Evolutionary conservation across 176 grass and related monocot species (phyloP).

Genomic region (Eremochloa ophiuroides): DNA sequence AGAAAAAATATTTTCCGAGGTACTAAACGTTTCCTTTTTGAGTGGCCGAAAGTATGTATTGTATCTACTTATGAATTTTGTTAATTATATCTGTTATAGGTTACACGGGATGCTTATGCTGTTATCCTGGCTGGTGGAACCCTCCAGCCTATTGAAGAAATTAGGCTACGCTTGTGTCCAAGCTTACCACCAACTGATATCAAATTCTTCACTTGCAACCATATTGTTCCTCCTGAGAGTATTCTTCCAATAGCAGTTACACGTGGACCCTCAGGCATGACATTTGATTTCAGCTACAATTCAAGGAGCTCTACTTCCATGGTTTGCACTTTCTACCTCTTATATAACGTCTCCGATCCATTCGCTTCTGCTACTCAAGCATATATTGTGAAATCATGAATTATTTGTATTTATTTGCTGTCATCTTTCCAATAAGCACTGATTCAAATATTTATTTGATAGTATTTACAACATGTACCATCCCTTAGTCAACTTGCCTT

Average conservation of each 20-base stretch:
- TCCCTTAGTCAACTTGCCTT: not conserved
- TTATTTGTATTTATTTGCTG: conserved; percentile 4
- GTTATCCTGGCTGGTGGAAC: conserved; percentile 85
- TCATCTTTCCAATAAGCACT: not conserved
- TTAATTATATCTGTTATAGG: conserved; percentile 37
- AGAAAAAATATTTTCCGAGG: conserved; percentile 84
- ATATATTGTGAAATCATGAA: not conserved
- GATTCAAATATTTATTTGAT: not conserved
- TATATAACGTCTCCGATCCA: not conserved
- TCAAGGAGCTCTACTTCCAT: conserved; percentile 70
- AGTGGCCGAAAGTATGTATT: not conserved
- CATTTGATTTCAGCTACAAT: conserved; percentile 96
- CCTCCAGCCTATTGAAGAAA: conserved; percentile 98
- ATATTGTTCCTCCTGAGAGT: conserved; percentile 90
- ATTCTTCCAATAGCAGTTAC: conserved; percentile 90
- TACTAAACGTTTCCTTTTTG: conserved; percentile 17
- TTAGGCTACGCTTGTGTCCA: conserved; percentile 75
- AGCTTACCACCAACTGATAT: conserved; percentile 42
- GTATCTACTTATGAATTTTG: not conserved
- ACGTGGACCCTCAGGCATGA: conserved; percentile 78
- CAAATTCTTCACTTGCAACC: conserved; percentile 80
- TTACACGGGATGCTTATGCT: conserved; percentile 59
- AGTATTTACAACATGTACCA: conserved; percentile 6
- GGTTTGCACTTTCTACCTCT: conserved; percentile 34
- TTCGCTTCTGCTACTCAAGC: not conserved